Base-by-base conservation (phyloP, 2,329 filamentous ascomycete genomes). In the Pseudocercospora eumusae region DNA sequence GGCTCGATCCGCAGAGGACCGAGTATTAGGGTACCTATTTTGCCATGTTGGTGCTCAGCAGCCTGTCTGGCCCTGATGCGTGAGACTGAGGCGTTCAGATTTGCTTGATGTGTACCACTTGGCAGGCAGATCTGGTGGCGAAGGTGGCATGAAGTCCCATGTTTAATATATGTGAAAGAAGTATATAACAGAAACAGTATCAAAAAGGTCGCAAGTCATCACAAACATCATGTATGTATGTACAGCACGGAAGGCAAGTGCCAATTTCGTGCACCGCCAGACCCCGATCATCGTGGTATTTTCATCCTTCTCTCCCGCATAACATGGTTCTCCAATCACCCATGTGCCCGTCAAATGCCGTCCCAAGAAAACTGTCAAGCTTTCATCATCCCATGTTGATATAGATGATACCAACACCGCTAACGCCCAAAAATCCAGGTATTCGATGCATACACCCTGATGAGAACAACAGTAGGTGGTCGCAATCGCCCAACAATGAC, bases 261-360 rank as follows among this genome's bases (percentile, higher is more conserved):
- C 28, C 28, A 31, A 31, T 31, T 8, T 31, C 10, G 28, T 31
- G 15, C 33, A 13, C 33, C 33, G 33, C 44, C 44, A 52, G 11
- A 52, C 23, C 28, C 15, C 23, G 47, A 28, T 52, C 21, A 27
- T 52, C 47, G 23, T 50, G 45, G 45, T 50, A 25, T 50, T 45
- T 23, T 23, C 42, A 40, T 21, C 33, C 33, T n/a, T 36, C 13
- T 10, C 15, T 36, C 33, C 13, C 33, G 6, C 15, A 36, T 6
- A 15, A n/a, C 33, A 36, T 36, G 33, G 33, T 36, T 36, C 33
- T 36, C 13, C 33, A 36, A 3, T 36, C 33, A 36, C 33, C 13
- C 33, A 36, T 36, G 33, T 36, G 33, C 13, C 13, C 33, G 33
- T 36, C 33, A 36, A 36, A 36, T 36, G 33, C 33, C 33, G 13